These are phyloP conservation scores for Immersiporthe knoxdaviesiana DNA, from an alignment of 2,329 filamentous ascomycete genomes.

Conservation along the genomic window DNA sequence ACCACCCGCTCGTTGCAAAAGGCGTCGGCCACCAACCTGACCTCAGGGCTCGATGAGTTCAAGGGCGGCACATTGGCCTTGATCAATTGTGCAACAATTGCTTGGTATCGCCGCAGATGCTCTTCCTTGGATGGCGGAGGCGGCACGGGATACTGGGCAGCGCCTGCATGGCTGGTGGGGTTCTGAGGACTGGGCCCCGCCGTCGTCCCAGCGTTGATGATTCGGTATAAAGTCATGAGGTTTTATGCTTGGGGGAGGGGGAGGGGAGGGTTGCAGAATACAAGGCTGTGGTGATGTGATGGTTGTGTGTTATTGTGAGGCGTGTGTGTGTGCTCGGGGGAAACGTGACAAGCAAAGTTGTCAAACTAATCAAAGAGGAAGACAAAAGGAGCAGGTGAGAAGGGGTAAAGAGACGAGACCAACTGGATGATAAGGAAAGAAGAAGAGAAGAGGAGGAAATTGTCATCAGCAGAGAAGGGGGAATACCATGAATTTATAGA, in stretches of 20 bases:
- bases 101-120: neutral
- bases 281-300: neutral
- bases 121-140: neutral
- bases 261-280: too few species aligned
- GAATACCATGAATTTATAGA: conserved; percentile 20
- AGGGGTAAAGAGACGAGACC: neutral
- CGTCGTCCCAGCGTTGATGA: too few species aligned
- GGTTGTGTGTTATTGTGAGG: neutral
- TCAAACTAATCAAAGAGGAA: neutral
- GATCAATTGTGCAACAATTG: neutral
- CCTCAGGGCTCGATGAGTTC: neutral
- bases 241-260: neutral
- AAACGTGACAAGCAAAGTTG: neutral
- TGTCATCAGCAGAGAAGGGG: neutral
- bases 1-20: neutral
- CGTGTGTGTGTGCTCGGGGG: neutral
- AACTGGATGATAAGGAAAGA: conserved; percentile 7
- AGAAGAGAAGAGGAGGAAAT: neutral
- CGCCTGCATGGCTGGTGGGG: neutral
- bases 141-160: too few species aligned
- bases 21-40: too few species aligned
- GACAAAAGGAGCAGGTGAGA: neutral
- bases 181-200: neutral
- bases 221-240: too few species aligned
- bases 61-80: neutral